Conservation (phyloP, 1,284 basidiomycete species). For the Fistulinella cinereoalba region DNA sequence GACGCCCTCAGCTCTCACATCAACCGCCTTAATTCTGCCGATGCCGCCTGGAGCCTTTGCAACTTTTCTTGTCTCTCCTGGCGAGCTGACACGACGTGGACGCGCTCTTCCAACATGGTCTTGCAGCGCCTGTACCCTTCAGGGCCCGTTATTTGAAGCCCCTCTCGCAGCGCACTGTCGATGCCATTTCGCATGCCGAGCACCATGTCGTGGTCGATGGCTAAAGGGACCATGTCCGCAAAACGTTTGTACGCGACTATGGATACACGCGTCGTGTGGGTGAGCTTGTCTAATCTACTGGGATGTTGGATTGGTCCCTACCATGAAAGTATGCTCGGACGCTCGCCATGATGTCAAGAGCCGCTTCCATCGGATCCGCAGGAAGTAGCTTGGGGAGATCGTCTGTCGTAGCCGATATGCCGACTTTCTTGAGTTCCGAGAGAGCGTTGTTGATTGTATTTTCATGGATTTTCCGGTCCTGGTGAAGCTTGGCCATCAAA, state of each 20-base stretch:
- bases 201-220: conserved; percentile 63
- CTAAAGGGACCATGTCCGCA: conserved; percentile 58
- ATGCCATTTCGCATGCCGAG: conserved; percentile 42
- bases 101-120: conserved; percentile 55
- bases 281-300: neutral
- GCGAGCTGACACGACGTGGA: conserved; percentile 43
- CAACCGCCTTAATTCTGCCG: conserved; percentile 40
- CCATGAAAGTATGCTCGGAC: conserved; percentile 74
- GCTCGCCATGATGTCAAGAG: conserved; percentile 64
- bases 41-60: conserved; percentile 51
- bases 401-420: conserved; percentile 39
- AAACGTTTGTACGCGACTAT: conserved; percentile 70
- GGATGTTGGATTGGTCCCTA: conserved; percentile 19
- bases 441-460: conserved; percentile 34
- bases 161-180: conserved; percentile 46
- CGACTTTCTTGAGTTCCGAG: conserved; percentile 42
- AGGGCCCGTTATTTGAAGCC: conserved; percentile 37
- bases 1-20: conserved; percentile 12
- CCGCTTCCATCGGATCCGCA: conserved; percentile 51
- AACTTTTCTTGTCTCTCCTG: conserved; percentile 51
- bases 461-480: neutral
- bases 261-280: neutral
- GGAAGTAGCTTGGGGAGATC: conserved; percentile 55
- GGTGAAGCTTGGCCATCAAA: conserved; percentile 26
- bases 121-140: conserved; percentile 37